phyloP scores from a whole-genome alignment of 306 rosid genomes.

The Corylus heterophylla region DNA sequence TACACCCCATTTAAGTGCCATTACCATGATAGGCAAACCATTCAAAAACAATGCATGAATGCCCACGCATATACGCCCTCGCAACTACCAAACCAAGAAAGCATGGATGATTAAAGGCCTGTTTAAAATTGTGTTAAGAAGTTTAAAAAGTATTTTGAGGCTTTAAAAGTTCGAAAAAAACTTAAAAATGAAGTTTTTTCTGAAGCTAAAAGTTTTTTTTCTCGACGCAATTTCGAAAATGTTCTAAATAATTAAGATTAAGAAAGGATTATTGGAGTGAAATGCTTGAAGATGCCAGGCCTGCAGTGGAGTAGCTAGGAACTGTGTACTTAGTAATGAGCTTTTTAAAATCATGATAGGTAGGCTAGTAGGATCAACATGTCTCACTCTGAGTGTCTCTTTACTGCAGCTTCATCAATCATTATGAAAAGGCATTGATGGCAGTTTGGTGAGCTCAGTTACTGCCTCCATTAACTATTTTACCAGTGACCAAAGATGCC shows the following conservation, averaged over 20 bases:
- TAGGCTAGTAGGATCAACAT: too few relatives aligned
- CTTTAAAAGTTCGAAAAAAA: too few relatives aligned
- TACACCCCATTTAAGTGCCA: neutral
- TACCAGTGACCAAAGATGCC: neutral
- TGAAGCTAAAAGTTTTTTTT: too few relatives aligned
- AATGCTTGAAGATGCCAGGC: too few relatives aligned
- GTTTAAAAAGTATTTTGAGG: too few relatives aligned
- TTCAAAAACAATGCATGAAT: neutral
- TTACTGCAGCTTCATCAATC: neutral
- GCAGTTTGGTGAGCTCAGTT: constrained; percentile 12
- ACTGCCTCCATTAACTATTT: neutral
- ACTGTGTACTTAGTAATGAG: neutral
- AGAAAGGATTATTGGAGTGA: too few relatives aligned
- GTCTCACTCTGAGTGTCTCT: neutral
- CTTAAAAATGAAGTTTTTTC: too few relatives aligned
- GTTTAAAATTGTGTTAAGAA: too few relatives aligned
- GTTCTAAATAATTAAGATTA: too few relatives aligned
- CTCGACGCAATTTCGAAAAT: too few relatives aligned
- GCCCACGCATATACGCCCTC: neutral
- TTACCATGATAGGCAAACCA: neutral
- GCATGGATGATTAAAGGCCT: neutral
- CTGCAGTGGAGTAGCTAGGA: too few relatives aligned
- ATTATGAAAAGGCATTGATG: neutral
- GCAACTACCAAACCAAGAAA: constrained; percentile 1
- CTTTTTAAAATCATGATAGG: neutral